These are phyloP conservation scores for Amanita brunnescens DNA, from an alignment of 768 basidiomycete species.

Conservation along the genomic window DNA sequence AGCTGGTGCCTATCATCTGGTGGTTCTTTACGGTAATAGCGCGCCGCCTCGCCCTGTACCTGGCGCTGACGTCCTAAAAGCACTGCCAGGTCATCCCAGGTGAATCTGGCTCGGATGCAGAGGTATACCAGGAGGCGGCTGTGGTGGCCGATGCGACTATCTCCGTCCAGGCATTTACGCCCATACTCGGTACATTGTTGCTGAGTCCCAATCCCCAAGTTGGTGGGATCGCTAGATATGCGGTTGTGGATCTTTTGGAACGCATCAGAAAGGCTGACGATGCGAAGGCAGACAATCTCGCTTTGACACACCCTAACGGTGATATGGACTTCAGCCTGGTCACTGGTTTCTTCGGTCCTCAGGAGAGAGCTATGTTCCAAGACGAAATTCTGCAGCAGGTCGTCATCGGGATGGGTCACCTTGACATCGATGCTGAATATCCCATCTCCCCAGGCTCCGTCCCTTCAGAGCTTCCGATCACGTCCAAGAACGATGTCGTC, in stretches of 20 bases:
- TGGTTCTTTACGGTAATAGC: constrained; percentile 73
- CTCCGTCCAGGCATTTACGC: constrained; percentile 82
- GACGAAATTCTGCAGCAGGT: constrained; percentile 79
- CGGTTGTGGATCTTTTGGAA: constrained; percentile 70
- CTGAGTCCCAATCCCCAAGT: constrained; percentile 72
- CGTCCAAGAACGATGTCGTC: not conserved
- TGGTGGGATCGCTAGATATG: constrained; percentile 61
- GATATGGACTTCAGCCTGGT: constrained; percentile 24
- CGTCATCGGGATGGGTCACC: constrained; percentile 80
- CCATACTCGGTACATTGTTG: constrained; percentile 81
- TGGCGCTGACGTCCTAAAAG: constrained; percentile 24
- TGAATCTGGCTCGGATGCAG: constrained; percentile 25
- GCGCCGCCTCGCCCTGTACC: constrained; percentile 9
- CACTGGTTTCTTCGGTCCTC: constrained; percentile 40
- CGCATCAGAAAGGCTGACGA: constrained; percentile 59
- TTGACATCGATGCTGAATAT: constrained; percentile 32
- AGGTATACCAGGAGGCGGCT: constrained; percentile 16
- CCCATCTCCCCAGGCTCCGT: not conserved
- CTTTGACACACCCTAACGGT: constrained; percentile 13
- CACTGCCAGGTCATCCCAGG: constrained; percentile 61
- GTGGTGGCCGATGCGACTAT: constrained; percentile 38
- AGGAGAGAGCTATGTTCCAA: constrained; percentile 61
- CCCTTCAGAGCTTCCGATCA: not conserved
- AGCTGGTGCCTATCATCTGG: constrained; percentile 80
- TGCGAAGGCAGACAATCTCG: constrained; percentile 12